Evolutionary conservation across 352 stramenopile species (phyloP).

Genomic region (Phytophthora agathidicida): DNA sequence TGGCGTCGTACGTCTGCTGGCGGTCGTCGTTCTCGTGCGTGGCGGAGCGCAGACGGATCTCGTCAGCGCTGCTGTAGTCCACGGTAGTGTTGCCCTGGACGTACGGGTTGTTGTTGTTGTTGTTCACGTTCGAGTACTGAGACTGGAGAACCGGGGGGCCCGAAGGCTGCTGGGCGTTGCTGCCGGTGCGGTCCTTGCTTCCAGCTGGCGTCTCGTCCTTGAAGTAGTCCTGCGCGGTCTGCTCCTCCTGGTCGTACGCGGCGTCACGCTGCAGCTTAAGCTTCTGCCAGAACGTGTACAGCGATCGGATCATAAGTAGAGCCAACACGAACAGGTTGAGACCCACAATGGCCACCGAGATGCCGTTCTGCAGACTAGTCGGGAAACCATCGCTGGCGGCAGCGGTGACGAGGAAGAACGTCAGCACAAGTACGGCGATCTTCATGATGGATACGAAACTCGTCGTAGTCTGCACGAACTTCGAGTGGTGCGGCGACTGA

Average conservation of each 20-base stretch:
- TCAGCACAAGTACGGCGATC: constrained; percentile 73
- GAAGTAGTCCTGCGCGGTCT: constrained; percentile 68
- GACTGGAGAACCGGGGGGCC: constrained; percentile 25
- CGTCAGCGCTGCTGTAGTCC: constrained; percentile 48
- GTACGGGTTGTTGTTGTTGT: constrained; percentile 44
- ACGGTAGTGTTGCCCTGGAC: constrained; percentile 37
- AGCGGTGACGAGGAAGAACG: constrained; percentile 74
- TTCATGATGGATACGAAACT: constrained; percentile 83
- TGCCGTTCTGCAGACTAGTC: constrained; percentile 65
- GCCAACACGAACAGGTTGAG: constrained; percentile 74
- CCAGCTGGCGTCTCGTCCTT: constrained; percentile 63
- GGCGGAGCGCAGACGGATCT: constrained; percentile 61
- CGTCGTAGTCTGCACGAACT: constrained; percentile 75
- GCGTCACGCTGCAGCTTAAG: constrained; percentile 69
- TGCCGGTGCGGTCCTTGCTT: constrained; percentile 34
- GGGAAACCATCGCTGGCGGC: constrained; percentile 61
- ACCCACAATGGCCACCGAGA: constrained; percentile 70
- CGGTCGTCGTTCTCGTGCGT: constrained; percentile 52
- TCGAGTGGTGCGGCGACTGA: constrained; percentile 69
- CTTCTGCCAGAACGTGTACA: constrained; percentile 81
- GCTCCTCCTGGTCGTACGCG: constrained; percentile 63
- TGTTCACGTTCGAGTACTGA: constrained; percentile 33
- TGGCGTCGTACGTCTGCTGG: constrained; percentile 49
- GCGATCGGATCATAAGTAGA: constrained; percentile 65
- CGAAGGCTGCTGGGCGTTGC: constrained; percentile 24